These are phyloP conservation scores for Sordariomycetes sp. DNA, from an alignment of 2,329 filamentous ascomycete species.

Conservation along the genomic window DNA sequence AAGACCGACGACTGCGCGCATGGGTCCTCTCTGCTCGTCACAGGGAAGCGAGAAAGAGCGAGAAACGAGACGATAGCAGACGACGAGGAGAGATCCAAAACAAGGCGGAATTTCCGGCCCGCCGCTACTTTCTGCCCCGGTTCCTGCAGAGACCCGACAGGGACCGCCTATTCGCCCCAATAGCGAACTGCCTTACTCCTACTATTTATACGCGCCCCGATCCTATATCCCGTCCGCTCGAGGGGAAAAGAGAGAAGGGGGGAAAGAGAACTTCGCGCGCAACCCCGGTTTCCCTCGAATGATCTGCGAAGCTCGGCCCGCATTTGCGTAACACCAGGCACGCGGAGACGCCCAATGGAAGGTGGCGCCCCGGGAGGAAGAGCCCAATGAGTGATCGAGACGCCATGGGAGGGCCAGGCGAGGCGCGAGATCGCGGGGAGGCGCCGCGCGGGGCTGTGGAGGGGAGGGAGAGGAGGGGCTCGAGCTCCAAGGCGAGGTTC, in stretches of 20 bases:
- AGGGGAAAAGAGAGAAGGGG: background rate
- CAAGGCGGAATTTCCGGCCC: background rate
- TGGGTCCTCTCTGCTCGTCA: background rate
- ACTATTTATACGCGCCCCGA: no score
- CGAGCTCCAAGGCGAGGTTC: background rate
- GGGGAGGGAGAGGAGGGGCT: background rate
- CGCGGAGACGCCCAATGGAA: slow-evolving; percentile 3
- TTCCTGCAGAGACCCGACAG: slow-evolving; percentile 4
- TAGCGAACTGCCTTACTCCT: no score
- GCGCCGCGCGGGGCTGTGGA: background rate
- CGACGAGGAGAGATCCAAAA: background rate
- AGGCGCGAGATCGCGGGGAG: background rate
- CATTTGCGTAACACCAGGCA: slow-evolving; percentile 3
- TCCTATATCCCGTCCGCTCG: background rate
- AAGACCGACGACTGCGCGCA: background rate
- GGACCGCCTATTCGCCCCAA: background rate
- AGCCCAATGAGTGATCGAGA: slow-evolving; percentile 1
- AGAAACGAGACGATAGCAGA: background rate
- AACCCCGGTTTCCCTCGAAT: background rate
- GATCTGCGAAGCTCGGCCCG: slow-evolving; percentile 1
- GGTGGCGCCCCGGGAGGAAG: background rate
- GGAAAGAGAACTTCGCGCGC: no score
- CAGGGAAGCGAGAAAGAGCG: background rate
- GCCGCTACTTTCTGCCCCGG: background rate
- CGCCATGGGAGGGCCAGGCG: background rate